These are phyloP conservation scores for Tubosaeta sp. DNA, from an alignment of 768 basidiomycete genomes.

Conservation along the genomic window DNA sequence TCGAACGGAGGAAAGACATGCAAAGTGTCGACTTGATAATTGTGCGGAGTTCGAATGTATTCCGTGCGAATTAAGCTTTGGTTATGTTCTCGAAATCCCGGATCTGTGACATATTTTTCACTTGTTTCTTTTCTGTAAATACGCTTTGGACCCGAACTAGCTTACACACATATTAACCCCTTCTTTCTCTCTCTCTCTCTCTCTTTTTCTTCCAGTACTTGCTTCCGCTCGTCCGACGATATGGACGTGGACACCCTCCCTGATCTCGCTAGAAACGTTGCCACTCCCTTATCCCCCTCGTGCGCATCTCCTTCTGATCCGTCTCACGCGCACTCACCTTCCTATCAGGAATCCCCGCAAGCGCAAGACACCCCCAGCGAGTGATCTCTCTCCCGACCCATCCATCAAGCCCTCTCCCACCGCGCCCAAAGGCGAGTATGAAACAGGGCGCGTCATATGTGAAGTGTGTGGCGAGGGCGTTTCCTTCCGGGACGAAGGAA, in stretches of 20 bases:
- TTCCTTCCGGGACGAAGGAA: constrained; percentile 61
- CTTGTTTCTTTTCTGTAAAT: constrained; percentile 39
- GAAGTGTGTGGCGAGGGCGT: constrained; percentile 58
- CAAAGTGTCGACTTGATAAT: constrained; percentile 24
- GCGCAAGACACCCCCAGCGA: constrained; percentile 34
- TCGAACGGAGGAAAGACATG: constrained; percentile 13
- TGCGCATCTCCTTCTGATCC: constrained; percentile 20
- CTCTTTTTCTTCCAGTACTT: constrained; percentile 9
- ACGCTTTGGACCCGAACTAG: constrained; percentile 36
- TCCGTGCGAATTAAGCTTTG: constrained; percentile 34
- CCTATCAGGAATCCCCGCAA: constrained; percentile 34
- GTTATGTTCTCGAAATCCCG: constrained; percentile 39
- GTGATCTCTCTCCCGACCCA: constrained; percentile 16
- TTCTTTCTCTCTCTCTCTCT: constrained; percentile 17
- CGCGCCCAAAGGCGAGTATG: constrained; percentile 50
- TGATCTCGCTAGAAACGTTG: constrained; percentile 15
- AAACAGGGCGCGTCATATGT: constrained; percentile 61
- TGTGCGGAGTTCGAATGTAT: constrained; percentile 32
- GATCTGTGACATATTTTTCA: constrained; percentile 40
- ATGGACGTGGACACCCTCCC: constrained; percentile 17
- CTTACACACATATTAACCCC: constrained; percentile 34
- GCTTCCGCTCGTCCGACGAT: constrained; percentile 4
- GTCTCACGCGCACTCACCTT: constrained; percentile 11
- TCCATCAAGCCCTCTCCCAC: constrained; percentile 8
- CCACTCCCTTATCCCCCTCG: constrained; percentile 11